Percentiles rank a stretch among this genome's conserved stretches.
Evolutionary conservation across 139 green algal genomes (phyloP).

Genomic region (Helicosporidium sp.): DNA sequence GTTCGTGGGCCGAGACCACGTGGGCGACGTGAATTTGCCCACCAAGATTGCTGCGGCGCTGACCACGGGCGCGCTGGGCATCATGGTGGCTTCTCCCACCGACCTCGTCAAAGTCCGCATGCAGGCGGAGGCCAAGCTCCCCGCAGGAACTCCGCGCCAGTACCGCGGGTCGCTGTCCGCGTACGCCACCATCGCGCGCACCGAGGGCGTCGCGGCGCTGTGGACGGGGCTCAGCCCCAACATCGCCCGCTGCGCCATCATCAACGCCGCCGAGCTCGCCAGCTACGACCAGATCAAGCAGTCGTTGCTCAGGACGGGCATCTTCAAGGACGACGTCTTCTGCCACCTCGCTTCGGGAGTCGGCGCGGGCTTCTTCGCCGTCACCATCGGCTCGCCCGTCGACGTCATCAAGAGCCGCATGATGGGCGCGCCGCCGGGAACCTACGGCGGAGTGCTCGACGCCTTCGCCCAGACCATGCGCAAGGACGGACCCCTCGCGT

Average conservation of each 20-base stretch:
- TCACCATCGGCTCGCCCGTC: conserved; percentile 82
- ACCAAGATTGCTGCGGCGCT: conserved; percentile 83
- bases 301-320: conserved; percentile 22
- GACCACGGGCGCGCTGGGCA: conserved; percentile 73
- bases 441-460: conserved; percentile 59
- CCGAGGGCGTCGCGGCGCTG: conserved; percentile 65
- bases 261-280: conserved; percentile 93
- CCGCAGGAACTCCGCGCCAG: conserved; percentile 43
- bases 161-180: conserved; percentile 68
- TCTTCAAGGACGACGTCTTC: conserved; percentile 47
- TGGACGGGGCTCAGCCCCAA: conserved; percentile 93
- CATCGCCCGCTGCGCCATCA: conserved; percentile 85
- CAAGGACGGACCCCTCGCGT: conserved; percentile 65
- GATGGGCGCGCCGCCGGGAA: conserved; percentile 45
- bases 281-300: conserved; percentile 87
- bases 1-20: conserved; percentile 58
- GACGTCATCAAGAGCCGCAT: conserved; percentile 92
- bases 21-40: conserved; percentile 54
- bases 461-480: conserved; percentile 79
- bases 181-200: conserved; percentile 74
- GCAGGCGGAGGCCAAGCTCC: conserved; percentile 73
- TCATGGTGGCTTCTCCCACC: conserved; percentile 69
- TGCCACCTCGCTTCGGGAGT: conserved; percentile 60
- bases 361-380: conserved; percentile 83
- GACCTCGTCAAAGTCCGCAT: conserved; percentile 97